Evolutionary conservation across 495 filamentous ascomycete genomes (phyloP).

Genomic region (Sabuloglossum arenarium): DNA sequence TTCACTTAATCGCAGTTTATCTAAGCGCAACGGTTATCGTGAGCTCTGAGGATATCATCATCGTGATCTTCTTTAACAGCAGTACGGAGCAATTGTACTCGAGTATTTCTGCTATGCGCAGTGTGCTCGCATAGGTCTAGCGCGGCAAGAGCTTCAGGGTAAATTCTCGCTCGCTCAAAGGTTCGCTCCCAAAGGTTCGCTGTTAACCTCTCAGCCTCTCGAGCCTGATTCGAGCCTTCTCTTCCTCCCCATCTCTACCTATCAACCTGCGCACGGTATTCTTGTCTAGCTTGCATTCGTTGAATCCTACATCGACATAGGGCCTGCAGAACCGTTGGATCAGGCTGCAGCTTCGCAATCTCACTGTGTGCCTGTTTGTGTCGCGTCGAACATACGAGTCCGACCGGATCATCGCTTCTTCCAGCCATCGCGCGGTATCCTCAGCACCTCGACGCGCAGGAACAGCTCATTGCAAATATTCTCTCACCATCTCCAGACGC

Average conservation of each 20-base stretch:
- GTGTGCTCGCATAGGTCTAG: background rate
- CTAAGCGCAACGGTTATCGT: background rate
- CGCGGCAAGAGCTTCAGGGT: background rate
- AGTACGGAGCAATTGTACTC: background rate
- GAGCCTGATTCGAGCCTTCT: background rate
- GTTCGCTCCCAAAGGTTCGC: too few relatives aligned
- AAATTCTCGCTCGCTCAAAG: background rate
- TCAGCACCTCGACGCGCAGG: background rate
- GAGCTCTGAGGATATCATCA: background rate
- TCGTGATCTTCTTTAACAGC: too few relatives aligned
- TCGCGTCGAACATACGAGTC: background rate
- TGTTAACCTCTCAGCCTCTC: background rate
- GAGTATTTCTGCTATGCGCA: too few relatives aligned
- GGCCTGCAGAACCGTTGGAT: background rate
- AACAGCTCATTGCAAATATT: background rate
- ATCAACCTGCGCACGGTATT: background rate
- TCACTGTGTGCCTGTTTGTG: background rate
- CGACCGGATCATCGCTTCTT: background rate
- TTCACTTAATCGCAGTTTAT: background rate
- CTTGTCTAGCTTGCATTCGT: background rate
- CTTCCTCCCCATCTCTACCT: background rate
- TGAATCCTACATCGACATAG: background rate
- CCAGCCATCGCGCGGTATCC: background rate
- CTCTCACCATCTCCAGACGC: background rate
- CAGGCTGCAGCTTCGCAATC: slow-evolving; percentile 1